Conservation (phyloP, 2,329 filamentous ascomycete genomes). For the Colletotrichum kahawae region DNA sequence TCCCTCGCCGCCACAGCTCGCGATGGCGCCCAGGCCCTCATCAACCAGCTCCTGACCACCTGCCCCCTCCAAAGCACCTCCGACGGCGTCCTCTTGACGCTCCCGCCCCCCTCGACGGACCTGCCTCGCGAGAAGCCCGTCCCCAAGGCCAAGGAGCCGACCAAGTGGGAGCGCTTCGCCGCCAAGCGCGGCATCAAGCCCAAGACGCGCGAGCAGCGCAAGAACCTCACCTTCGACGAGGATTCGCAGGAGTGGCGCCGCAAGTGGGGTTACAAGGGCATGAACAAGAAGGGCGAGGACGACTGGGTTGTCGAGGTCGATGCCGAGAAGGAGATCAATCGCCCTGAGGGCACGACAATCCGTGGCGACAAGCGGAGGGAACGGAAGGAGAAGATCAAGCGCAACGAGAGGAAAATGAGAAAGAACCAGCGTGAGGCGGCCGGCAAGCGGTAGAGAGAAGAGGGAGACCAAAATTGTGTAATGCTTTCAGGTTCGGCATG, state of each 20-base stretch:
- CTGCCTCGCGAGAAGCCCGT: constrained; percentile 93
- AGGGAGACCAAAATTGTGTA: background rate
- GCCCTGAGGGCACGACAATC: constrained; percentile 66
- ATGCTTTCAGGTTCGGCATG: constrained; percentile 16
- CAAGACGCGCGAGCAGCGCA: constrained; percentile 78
- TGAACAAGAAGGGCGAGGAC: constrained; percentile 82
- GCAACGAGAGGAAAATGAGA: constrained; percentile 73
- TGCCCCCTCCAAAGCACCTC: constrained; percentile 76
- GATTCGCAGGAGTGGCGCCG: constrained; percentile 85
- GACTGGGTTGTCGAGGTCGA: constrained; percentile 95
- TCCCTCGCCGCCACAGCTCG: constrained; percentile 77
- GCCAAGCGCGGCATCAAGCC: constrained; percentile 95
- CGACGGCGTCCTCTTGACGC: constrained; percentile 76
- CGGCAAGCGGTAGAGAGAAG: constrained; percentile 25
- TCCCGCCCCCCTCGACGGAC: constrained; percentile 72
- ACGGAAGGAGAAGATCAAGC: constrained; percentile 71
- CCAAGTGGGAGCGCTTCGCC: constrained; percentile 96
- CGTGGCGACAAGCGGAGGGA: constrained; percentile 67
- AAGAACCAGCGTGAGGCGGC: constrained; percentile 61
- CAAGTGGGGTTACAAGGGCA: constrained; percentile 93
- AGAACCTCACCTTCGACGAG: constrained; percentile 84
- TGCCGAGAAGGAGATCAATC: constrained; percentile 69
- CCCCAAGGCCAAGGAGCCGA: constrained; percentile 79
- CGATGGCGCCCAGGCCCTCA: constrained; percentile 87
- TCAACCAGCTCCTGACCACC: constrained; percentile 93